Conservation (phyloP, 1,284 basidiomycete species). For the Schizophyllum commune region DNA sequence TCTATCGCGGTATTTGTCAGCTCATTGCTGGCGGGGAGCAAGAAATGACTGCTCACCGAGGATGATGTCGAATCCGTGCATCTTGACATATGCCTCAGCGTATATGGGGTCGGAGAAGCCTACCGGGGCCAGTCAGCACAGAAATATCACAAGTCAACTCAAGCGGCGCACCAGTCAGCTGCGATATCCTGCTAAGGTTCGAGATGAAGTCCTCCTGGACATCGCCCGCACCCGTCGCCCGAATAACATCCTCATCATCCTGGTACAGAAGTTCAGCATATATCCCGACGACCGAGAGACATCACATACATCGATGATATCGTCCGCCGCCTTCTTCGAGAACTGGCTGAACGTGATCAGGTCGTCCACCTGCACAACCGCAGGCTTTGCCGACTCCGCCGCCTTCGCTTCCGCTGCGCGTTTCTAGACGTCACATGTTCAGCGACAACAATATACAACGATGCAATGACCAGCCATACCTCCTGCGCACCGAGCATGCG, state of each 20-base stretch:
- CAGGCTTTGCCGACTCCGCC: constrained; percentile 68
- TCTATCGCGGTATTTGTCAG: constrained; percentile 38
- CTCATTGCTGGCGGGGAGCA: neutral
- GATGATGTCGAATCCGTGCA: constrained; percentile 97
- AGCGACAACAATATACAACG: neutral
- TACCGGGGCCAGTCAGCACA: constrained; percentile 17
- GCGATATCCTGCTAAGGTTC: constrained; percentile 90
- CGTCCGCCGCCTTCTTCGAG: constrained; percentile 81
- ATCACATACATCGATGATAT: constrained; percentile 76
- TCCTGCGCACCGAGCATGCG: constrained; percentile 94
- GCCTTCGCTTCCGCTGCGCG: constrained; percentile 80
- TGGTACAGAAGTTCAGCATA: constrained; percentile 25
- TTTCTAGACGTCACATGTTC: constrained; percentile 46
- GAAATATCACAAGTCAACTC: neutral
- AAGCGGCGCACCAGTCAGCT: constrained; percentile 69
- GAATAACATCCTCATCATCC: constrained; percentile 85
- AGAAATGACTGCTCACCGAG: constrained; percentile 45
- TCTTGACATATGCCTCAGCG: constrained; percentile 96
- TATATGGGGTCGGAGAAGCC: constrained; percentile 99
- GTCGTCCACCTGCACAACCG: constrained; percentile 88
- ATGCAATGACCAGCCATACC: constrained; percentile 31
- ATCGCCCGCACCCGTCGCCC: constrained; percentile 84
- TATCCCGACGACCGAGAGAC: no score
- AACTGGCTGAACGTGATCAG: constrained; percentile 91
- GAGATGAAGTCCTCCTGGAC: constrained; percentile 94